phyloP scores from a whole-genome alignment of 2,329 filamentous ascomycete species.

The Penicillium palitans region DNA sequence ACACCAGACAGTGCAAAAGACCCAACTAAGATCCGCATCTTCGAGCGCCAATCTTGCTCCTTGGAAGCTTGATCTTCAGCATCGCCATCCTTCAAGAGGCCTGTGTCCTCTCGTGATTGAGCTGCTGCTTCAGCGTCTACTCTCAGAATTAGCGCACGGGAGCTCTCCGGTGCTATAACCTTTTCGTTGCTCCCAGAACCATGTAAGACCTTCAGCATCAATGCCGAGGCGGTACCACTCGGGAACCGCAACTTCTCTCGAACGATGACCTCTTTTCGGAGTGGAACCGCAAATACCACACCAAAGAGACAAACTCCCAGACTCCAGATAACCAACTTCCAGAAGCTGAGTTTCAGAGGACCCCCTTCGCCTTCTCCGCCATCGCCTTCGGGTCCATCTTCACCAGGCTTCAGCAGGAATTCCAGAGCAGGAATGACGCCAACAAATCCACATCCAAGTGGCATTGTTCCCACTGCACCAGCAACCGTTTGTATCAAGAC shows the following conservation, averaged over 20 bases:
- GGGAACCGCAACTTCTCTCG: constrained; percentile 90
- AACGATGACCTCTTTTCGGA: constrained; percentile 89
- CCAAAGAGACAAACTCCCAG: constrained; percentile 94
- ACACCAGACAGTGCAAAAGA: constrained; percentile 61
- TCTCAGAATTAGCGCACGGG: constrained; percentile 13
- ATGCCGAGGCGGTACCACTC: constrained; percentile 89
- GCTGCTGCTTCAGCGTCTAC: constrained; percentile 34
- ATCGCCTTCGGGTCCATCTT: constrained; percentile 76
- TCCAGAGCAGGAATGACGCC: constrained; percentile 92
- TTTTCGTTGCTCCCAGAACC: constrained; percentile 55
- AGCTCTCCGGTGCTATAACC: constrained; percentile 27
- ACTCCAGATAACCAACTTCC: constrained; percentile 85
- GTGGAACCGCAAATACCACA: constrained; percentile 90
- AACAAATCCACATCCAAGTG: constrained; percentile 90
- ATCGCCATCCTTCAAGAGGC: constrained; percentile 49
- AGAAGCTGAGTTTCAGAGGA: constrained; percentile 68
- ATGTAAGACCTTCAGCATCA: constrained; percentile 89
- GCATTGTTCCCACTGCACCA: constrained; percentile 94
- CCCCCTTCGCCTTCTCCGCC: constrained; percentile 71
- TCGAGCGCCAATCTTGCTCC: constrained; percentile 60
- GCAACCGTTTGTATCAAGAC: constrained; percentile 95
- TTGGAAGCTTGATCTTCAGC: constrained; percentile 35
- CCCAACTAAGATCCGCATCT: constrained; percentile 60
- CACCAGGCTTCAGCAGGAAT: constrained; percentile 73
- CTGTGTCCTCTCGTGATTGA: constrained; percentile 42